Evolutionary conservation across 1,284 basidiomycete species (phyloP), one percentile per base, ranked within the genome.

Genomic region (Laetiporus sulphureus): DNA sequence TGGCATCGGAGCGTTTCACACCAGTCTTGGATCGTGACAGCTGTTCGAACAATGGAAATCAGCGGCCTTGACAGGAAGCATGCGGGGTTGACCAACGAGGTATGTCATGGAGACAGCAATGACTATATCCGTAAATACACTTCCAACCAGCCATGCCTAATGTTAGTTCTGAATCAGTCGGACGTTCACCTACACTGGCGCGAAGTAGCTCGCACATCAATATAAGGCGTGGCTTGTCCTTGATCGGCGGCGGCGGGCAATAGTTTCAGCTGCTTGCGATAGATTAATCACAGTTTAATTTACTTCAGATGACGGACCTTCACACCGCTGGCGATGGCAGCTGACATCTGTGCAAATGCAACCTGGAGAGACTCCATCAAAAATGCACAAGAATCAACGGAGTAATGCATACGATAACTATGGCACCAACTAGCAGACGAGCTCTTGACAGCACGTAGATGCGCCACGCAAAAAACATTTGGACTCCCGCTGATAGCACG

Each of bases 51-150:
- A 7, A 23, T 37, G 8, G 46, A 25, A 15, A 13, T 15, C 13
- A 29, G 38, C 32, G 40, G 13, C 11, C 16, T 7, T 8, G 25
- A 10, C 21, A 25, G 19, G 19, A 27, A 6, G n/a, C 13, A 31
- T 4, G 27, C n/a, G 5, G 8, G 36, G 16, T 11, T 10, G 3
- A 46, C 48, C 12, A n/a, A 50, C 52, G n/a, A 43, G 31, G 34
- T 38, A 41, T 13, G 46, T 50, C 52, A 54, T 54, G 10, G 41
- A 25, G 10, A 47, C 35, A 13, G 52, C 50, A 19, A 54, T 52
- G 11, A 51, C 16, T 32, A 52, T 29, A 35, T 54, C 54, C 13
- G 44, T 49, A 10, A 45, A 21, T 4, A 49, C 50, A 21, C 44
- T 47, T 5, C 47, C 40, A 7, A 21, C 42, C 19, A 16, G 49